These are phyloP conservation scores for Persicaria maculosa DNA, from an alignment of 148 eudicot genomes.

Conservation along the genomic window DNA sequence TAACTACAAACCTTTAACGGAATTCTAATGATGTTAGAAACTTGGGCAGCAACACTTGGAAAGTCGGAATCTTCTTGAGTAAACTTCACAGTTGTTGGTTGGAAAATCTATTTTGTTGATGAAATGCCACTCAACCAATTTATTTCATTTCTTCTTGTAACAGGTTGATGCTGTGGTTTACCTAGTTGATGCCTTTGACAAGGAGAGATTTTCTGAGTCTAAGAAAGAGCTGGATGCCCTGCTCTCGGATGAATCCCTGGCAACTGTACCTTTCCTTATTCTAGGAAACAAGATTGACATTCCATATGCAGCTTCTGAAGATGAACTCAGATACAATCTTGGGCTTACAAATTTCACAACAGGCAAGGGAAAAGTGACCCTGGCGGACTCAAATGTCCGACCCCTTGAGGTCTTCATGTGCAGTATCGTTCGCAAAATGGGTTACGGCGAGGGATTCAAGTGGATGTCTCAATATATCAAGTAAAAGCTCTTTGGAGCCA, in stretches of 20 bases:
- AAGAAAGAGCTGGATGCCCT: conserved; percentile 77
- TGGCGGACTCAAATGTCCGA: conserved; percentile 53
- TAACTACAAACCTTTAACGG: neutral
- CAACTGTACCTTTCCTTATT: conserved; percentile 59
- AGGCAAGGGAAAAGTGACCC: conserved; percentile 70
- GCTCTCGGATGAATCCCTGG: conserved; percentile 67
- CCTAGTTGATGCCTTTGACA: conserved; percentile 69
- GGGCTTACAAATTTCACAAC: conserved; percentile 63
- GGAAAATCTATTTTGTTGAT: neutral
- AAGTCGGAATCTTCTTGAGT: neutral
- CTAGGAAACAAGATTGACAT: conserved; percentile 80
- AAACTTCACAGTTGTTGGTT: neutral
- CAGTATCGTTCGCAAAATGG: conserved; percentile 82
- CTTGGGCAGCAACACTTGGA: neutral
- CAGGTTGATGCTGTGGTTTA: conserved; percentile 86
- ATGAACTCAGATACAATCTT: conserved; percentile 53
- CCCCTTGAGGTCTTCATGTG: conserved; percentile 85
- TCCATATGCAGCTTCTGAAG: conserved; percentile 80
- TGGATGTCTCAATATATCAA: conserved; percentile 84
- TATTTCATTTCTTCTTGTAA: neutral
- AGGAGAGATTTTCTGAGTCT: conserved; percentile 77
- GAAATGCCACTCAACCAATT: neutral
- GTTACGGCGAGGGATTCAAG: conserved; percentile 82
- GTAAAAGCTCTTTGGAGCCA: conserved; percentile 18
- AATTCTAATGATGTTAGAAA: neutral